Evolutionary conservation across 345 rosid genomes (phyloP), one percentile per base, ranked within the genome.

Genomic region (Erucastrum elatum): DNA sequence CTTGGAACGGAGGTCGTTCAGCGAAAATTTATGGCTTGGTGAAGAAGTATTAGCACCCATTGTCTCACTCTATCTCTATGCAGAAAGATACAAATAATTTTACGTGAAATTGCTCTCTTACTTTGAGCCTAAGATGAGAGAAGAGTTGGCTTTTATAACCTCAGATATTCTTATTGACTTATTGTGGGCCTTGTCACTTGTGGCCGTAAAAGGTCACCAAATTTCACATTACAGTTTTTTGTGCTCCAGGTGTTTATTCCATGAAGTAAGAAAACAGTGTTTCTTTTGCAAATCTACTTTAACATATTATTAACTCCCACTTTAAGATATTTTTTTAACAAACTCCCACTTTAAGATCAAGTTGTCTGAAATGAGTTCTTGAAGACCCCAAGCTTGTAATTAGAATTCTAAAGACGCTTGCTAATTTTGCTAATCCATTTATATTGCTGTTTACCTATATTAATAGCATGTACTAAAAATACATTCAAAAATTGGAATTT

Each of bases 11-110:
- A 67, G 27, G 7, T 51, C 66, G 13, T 34, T 53, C 31, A 29
- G 55, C n/a, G 51, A 72, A 60, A 9, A 46, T 11, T 17, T 68
- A 34, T 68, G 65, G 35, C 30, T 27, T 10, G 78, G 56, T 26
- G 71, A 46, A 68, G 78, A 82, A 56, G 33, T 15, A 7, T 41
- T 60, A 60, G 80, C 70, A 75, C 82, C 81, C 87, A 86, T 81
- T 12, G 51, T 77, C 44, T 63, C 25, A 11, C 67, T 34, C 49
- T 64, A 34, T 77, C 37, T 13, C 41, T 10, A 51, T 12, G 9
- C 4, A n/a, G 55, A 77, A 62, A 77, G 56, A 34, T 62, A 26
- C 33, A 34, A 70, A 62, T 27, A 2, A 37, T 53, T 63, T 70
- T 64, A 9, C 53, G 44, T 70, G 55, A 31, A 62, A 33, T 16